Conservation (phyloP, 2,329 filamentous ascomycete genomes). For the Cladosporium halotolerans region DNA sequence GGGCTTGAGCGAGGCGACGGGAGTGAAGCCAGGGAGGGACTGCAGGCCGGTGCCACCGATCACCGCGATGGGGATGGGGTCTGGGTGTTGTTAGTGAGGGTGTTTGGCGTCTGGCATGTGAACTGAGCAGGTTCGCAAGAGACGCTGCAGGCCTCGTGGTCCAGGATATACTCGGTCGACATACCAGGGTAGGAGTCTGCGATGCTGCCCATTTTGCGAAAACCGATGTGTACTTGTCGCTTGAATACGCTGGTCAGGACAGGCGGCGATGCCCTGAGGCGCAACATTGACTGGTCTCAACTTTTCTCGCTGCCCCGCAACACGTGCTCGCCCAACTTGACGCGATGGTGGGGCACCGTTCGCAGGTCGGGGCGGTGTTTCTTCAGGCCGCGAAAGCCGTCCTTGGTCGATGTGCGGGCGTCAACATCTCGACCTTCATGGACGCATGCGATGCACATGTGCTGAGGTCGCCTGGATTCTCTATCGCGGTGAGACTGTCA, state of each 20-base stretch:
- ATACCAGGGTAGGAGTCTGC: slow-evolving; percentile 29
- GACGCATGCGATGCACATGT: too few species aligned
- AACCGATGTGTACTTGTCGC: slow-evolving; percentile 25
- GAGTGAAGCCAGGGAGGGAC: slow-evolving; percentile 78
- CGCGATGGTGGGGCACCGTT: background rate
- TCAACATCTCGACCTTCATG: too few species aligned
- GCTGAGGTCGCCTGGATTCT: too few species aligned
- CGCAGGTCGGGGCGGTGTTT: too few species aligned
- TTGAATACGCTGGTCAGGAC: background rate
- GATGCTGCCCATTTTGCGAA: slow-evolving; percentile 31
- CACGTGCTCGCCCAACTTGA: slow-evolving; percentile 6
- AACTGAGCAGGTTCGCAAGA: background rate
- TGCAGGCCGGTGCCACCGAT: slow-evolving; percentile 77
- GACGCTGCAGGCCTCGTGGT: background rate
- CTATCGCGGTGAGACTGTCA: too few species aligned
- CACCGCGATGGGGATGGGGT: slow-evolving; percentile 45
- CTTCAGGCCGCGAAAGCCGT: too few species aligned
- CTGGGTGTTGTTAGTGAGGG: slow-evolving; percentile 23
- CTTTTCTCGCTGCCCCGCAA: slow-evolving; percentile 11
- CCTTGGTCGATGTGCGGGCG: too few species aligned
- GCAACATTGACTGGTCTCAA: slow-evolving; percentile 3
- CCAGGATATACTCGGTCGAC: background rate
- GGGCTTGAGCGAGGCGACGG: slow-evolving; percentile 70
- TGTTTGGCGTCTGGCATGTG: background rate
- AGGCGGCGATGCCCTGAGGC: background rate